Evolutionary conservation across 345 rosid genomes (phyloP), one percentile per base, ranked within the genome.

Genomic region (Populus davidiana): DNA sequence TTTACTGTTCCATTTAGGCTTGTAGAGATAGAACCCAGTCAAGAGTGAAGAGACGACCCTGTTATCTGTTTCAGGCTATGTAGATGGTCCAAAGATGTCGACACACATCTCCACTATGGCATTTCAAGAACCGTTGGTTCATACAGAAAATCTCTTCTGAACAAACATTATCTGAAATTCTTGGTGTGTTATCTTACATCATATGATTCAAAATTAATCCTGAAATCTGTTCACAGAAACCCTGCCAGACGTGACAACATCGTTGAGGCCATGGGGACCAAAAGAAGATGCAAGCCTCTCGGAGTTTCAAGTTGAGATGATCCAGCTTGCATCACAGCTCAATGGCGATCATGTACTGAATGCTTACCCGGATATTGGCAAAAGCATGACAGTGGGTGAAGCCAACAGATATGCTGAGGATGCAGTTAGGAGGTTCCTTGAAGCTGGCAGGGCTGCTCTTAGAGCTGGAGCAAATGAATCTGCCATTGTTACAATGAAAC

Each of bases 321-420:
- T 96, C 87, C 99, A 96, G 78, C 98, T 96, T 9, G 99, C 99
- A 0, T 91, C 98, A 27, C 99, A 96, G 80, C 95, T 96, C 16
- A 90, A 91, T 14, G 99, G 99, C 1, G 99, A 96, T 78, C 82
- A 94, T 64, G 88, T 96, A 39, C 84, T 96, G 76, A 90, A 78
- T 61, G 84, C 91, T 50, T 96, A 96, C 85, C 99, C 99, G 8
- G 65, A 92, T 82, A 88, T 92, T 41, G 99, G 99, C 76, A 87
- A 86, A 81, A 87, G 82, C 86, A 92, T 96, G 99, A 92, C 88
- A 1, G 99, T 92, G 12, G 87, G 88, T 3, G 90, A 89, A 86
- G 99, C 91, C 81, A 94, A 94, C 85, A 82, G 81, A 67, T 96
- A 96, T 16, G 98, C 92, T 0, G 96, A 96, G 80, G 91, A 92